A percentile compares a stretch with the other conserved stretches of the same genome.
Conservation (phyloP, 805 yeast species). For the Torulaspora gathmanii region DNA sequence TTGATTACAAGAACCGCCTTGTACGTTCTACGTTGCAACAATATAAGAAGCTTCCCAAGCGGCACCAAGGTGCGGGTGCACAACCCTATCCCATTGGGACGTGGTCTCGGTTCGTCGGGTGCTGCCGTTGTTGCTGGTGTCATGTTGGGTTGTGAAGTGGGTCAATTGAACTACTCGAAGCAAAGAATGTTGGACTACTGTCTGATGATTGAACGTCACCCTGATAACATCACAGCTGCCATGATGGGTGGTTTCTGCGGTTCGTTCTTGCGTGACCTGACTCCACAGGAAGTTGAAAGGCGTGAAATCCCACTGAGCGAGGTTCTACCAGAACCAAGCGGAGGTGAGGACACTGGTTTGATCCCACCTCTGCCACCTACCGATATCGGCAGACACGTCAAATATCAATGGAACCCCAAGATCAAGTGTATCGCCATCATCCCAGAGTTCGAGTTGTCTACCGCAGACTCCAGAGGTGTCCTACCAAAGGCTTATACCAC, state of each 20-base stretch:
- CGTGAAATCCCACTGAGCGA: constrained; percentile 82
- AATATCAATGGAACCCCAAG: constrained; percentile 74
- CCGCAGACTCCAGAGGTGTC: constrained; percentile 87
- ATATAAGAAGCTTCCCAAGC: constrained; percentile 66
- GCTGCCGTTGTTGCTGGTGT: constrained; percentile 99
- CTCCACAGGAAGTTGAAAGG: constrained; percentile 63
- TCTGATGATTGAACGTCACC: constrained; percentile 96
- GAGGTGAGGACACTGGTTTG: constrained; percentile 62
- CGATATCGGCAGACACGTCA: constrained; percentile 82
- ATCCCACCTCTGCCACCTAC: constrained; percentile 79
- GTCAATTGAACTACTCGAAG: constrained; percentile 64
- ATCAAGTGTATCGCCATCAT: constrained; percentile 87
- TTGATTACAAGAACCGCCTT: constrained; percentile 90
- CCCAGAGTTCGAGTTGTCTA: constrained; percentile 91
- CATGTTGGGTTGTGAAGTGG: constrained; percentile 80
- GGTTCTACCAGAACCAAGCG: constrained; percentile 74
- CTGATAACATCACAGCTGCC: constrained; percentile 97
- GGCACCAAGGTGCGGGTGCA: constrained; percentile 77
- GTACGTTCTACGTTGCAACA: constrained; percentile 83
- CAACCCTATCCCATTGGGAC: constrained; percentile 93
- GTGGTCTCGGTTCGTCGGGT: constrained; percentile 96
- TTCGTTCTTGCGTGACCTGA: constrained; percentile 78
- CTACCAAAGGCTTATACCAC: constrained; percentile 75
- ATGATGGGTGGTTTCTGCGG: constrained; percentile 99
- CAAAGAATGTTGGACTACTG: constrained; percentile 89